A percentile compares a stretch with the other conserved stretches of the same genome.
Conservation (phyloP, 2,329 filamentous ascomycete species). For the Colletotrichum lini region DNA sequence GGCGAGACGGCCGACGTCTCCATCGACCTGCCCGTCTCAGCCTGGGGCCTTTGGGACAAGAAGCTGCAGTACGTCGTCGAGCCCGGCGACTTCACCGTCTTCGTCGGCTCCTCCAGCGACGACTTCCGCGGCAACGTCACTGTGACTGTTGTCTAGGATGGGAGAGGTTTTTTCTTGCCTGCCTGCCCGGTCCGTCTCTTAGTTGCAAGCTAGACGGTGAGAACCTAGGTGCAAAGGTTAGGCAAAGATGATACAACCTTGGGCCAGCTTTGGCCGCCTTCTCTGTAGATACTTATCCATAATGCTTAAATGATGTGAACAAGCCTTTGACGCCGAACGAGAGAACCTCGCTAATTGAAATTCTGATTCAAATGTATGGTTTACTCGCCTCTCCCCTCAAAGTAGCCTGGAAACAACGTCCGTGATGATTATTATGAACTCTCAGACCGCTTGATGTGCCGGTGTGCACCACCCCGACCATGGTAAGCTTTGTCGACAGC, state of each 20-base stretch:
- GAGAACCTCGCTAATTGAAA: not conserved
- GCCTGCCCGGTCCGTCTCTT: not conserved
- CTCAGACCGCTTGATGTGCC: not conserved
- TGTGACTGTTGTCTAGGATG: constrained; percentile 61
- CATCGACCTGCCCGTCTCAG: constrained; percentile 68
- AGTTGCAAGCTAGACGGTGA: not conserved
- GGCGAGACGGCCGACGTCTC: constrained; percentile 69
- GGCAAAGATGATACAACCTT: not conserved
- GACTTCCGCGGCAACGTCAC: constrained; percentile 70
- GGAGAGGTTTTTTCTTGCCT: no score
- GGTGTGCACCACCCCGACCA: not conserved
- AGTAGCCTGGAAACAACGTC: not conserved
- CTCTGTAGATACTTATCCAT: constrained; percentile 31
- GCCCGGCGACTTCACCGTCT: constrained; percentile 75
- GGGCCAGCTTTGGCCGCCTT: constrained; percentile 21
- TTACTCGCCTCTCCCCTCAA: not conserved
- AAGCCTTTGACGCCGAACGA: not conserved
- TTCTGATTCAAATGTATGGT: not conserved
- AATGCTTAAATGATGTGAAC: constrained; percentile 25
- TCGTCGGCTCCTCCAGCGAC: constrained; percentile 72
- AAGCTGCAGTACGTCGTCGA: constrained; percentile 82
- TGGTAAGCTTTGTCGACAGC: not conserved
- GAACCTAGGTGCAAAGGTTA: not conserved
- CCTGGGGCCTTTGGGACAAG: constrained; percentile 70
- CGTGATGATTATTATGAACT: not conserved